Conservation (phyloP, 2,329 filamentous ascomycete genomes). For the Colletotrichum filicis region DNA sequence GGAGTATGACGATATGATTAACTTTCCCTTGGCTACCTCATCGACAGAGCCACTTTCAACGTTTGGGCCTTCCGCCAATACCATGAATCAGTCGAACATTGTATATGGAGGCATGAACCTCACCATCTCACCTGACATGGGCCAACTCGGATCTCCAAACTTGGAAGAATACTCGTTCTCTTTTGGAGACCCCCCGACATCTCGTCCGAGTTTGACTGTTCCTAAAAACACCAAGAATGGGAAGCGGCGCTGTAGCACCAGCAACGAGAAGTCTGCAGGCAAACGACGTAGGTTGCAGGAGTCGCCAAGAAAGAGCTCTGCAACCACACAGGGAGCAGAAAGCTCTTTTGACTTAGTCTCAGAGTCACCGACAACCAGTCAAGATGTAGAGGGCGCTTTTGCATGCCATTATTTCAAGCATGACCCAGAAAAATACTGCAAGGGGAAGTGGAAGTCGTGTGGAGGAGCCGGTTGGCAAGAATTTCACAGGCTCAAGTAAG, state of each 20-base stretch:
- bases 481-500: slow-evolving; percentile 16
- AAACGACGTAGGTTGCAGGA: background rate
- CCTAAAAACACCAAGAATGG: background rate
- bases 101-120: background rate
- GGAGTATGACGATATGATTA: too few relatives aligned
- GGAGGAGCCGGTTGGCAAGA: background rate
- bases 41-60: background rate
- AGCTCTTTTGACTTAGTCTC: background rate
- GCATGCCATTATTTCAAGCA: slow-evolving; percentile 8
- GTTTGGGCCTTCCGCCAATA: background rate
- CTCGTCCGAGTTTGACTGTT: background rate
- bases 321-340: background rate
- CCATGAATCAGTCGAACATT: background rate
- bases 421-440: background rate
- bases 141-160: background rate
- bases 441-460: background rate
- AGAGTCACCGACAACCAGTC: background rate
- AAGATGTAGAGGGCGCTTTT: background rate
- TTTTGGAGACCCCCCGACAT: background rate
- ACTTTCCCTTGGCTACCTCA: too few relatives aligned
- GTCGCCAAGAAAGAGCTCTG: background rate
- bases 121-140: background rate
- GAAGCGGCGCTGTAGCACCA: background rate
- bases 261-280: too few relatives aligned
- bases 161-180: background rate